phyloP scores from a whole-genome alignment of 768 basidiomycete species.

The Suillus placidus region DNA sequence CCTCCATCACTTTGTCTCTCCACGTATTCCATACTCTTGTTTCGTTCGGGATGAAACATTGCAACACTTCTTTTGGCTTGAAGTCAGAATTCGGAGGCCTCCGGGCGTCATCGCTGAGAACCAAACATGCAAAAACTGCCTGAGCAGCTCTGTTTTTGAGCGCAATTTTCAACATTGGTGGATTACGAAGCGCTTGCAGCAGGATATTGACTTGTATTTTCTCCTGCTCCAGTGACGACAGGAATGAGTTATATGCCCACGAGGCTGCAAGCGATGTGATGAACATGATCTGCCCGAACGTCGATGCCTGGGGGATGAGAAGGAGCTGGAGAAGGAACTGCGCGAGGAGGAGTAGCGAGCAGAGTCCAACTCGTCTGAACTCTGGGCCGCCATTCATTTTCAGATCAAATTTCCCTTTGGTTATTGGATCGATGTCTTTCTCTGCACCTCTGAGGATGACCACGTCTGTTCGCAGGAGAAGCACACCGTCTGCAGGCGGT shows the following conservation, averaged over 20 bases:
- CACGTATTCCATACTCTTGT: slow-evolving; percentile 32
- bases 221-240: slow-evolving; percentile 41
- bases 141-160: slow-evolving; percentile 12
- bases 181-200: slow-evolving; percentile 17
- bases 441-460: slow-evolving; percentile 37
- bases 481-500: slow-evolving; percentile 36
- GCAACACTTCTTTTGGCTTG: slow-evolving; percentile 13
- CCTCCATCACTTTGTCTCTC: slow-evolving; percentile 26
- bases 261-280: slow-evolving; percentile 34
- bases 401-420: slow-evolving; percentile 34
- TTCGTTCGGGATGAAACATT: slow-evolving; percentile 28
- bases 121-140: slow-evolving; percentile 29
- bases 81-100: slow-evolving; percentile 6
- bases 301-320: slow-evolving; percentile 36
- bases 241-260: slow-evolving; percentile 39
- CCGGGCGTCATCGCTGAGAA: slow-evolving; percentile 17
- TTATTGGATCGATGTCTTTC: slow-evolving; percentile 33
- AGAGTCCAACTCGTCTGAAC: slow-evolving; percentile 27
- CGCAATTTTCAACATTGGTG: slow-evolving; percentile 22
- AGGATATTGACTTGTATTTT: slow-evolving; percentile 29
- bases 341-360: slow-evolving; percentile 33
- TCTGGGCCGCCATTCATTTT: slow-evolving; percentile 18
- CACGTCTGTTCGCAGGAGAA: slow-evolving; percentile 26
- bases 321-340: slow-evolving; percentile 39
- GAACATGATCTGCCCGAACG: slow-evolving; percentile 42